Base-by-base conservation (phyloP, 2,329 filamentous ascomycete species). In the Beauveria scarabaeidicola region DNA sequence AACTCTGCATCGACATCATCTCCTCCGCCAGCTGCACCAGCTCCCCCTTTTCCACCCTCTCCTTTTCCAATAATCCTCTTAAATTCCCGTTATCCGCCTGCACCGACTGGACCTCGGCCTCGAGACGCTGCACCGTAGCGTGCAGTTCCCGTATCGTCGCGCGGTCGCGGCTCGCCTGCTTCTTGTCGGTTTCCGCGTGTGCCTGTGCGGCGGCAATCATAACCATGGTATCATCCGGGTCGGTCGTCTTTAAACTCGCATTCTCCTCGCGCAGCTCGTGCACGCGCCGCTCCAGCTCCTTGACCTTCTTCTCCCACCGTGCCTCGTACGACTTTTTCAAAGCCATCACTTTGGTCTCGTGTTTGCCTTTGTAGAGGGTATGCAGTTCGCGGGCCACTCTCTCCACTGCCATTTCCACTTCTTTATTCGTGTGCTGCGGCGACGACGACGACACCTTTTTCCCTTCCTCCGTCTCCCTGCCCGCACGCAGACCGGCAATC, bases 351-450 rank as follows among this genome's bases (percentile, higher is more conserved):
- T 99, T 99, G 63, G 87, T 90, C 77, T 97, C 93, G 72, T 99
- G 94, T 76, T 99, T 99, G 70, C 88, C 86, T 77, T 97, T 97
- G 81, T 99, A 99, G 11, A 96, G 81, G 0, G 87, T 82, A 71
- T 99, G 94, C 44, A 99, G 81, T 70, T 99, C 94, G 32, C 91
- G 84, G n/a, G 93, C 92, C 44, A 97, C 91, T 65, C 92, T 91
- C 73, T 96, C 91, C 23, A 93, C 88, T 1, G 89, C 88, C 48
- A 89, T 80, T 69, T 97, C 92, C 53, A 96, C 88, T 64, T 96
- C 91, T 65, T 76, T 70, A 62, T 72, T 66, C 15, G n/a, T 46
- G 19, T 47, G 27, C 11, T 23, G 43, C 27, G 41, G 41, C 23
- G 55, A 47, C 32, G 46, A 50, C 11, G 46, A 8, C 5, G 48